Evolutionary conservation across 1,284 basidiomycete genomes (phyloP).

Genomic region (Austroboletus rostrupii): DNA sequence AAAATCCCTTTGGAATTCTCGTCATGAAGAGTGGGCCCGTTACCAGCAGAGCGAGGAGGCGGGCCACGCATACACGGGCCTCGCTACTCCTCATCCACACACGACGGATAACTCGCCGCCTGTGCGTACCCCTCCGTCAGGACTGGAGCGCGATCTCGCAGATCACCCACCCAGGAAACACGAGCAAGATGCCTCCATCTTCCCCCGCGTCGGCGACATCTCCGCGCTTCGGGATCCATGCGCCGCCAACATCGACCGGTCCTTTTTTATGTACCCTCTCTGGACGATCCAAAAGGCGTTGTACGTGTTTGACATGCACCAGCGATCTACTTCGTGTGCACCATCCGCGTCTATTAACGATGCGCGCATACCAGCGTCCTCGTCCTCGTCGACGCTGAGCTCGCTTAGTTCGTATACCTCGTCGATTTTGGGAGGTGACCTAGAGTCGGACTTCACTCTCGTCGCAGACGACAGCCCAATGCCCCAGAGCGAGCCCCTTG

Average conservation of each 20-base stretch:
- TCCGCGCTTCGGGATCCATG: slow-evolving; percentile 52
- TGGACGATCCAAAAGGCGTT: slow-evolving; percentile 66
- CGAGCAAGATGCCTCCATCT: slow-evolving; percentile 36
- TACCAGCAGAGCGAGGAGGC: slow-evolving; percentile 20
- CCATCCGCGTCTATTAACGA: neutral
- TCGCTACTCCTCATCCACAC: slow-evolving; percentile 3
- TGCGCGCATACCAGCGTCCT: slow-evolving; percentile 9
- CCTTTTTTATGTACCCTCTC: slow-evolving; percentile 50
- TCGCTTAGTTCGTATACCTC: slow-evolving; percentile 14
- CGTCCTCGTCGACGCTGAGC: slow-evolving; percentile 22
- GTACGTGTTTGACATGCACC: slow-evolving; percentile 55
- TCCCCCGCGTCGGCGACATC: slow-evolving; percentile 64
- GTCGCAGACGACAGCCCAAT: slow-evolving; percentile 16
- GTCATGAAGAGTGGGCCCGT: slow-evolving; percentile 46
- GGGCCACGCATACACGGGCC: slow-evolving; percentile 20
- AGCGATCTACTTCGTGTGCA: slow-evolving; percentile 6
- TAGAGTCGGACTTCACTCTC: slow-evolving; percentile 24
- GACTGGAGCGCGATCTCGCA: slow-evolving; percentile 26
- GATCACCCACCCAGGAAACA: slow-evolving; percentile 10
- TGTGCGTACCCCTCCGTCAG: slow-evolving; percentile 22
- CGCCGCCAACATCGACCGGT: slow-evolving; percentile 52
- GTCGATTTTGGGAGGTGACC: slow-evolving; percentile 16
- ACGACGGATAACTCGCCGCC: slow-evolving; percentile 7
- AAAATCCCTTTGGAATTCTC: slow-evolving; percentile 56
- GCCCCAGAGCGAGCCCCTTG: neutral